These are phyloP conservation scores for Hyphodiscus hymeniophilus DNA, from an alignment of 495 filamentous ascomycete genomes.

Conservation along the genomic window DNA sequence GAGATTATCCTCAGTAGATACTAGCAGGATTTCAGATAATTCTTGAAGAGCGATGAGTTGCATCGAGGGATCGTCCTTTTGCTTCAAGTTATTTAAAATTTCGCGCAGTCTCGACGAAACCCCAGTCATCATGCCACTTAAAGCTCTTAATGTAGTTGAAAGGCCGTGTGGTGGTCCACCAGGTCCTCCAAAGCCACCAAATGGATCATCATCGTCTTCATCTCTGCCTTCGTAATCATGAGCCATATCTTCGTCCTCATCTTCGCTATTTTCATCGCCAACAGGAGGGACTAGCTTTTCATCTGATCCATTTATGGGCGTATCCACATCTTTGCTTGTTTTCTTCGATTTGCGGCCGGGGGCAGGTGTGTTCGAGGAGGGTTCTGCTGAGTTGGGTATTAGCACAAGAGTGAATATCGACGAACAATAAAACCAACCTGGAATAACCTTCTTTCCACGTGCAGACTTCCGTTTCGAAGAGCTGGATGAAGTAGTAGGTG, in stretches of 20 bases:
- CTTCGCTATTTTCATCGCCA: conserved; percentile 42
- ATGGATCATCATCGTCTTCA: conserved; percentile 64
- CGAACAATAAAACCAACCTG: conserved; percentile 28
- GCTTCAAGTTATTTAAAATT: conserved; percentile 73
- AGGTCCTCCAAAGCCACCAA: conserved; percentile 61
- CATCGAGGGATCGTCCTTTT: conserved; percentile 80
- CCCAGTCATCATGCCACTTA: conserved; percentile 87
- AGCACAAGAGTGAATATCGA: background rate
- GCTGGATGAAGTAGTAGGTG: conserved; percentile 12
- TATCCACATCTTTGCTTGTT: conserved; percentile 20
- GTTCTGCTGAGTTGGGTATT: conserved; percentile 13
- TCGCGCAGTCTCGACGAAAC: conserved; percentile 72
- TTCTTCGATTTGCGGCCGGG: conserved; percentile 20
- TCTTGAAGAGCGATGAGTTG: conserved; percentile 92
- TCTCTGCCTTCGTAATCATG: conserved; percentile 42
- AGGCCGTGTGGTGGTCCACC: conserved; percentile 56
- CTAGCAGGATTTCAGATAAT: conserved; percentile 83
- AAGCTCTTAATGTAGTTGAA: conserved; percentile 73
- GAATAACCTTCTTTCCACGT: conserved; percentile 49
- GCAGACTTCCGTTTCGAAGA: conserved; percentile 60
- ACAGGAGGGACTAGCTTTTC: conserved; percentile 39
- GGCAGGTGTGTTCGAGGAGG: conserved; percentile 15
- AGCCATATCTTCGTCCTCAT: conserved; percentile 35
- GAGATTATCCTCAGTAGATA: conserved; percentile 94
- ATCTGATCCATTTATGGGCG: conserved; percentile 17